These are phyloP conservation scores for Pseudomonodictys pantanalensis DNA, from an alignment of 495 filamentous ascomycete species.

Conservation along the genomic window DNA sequence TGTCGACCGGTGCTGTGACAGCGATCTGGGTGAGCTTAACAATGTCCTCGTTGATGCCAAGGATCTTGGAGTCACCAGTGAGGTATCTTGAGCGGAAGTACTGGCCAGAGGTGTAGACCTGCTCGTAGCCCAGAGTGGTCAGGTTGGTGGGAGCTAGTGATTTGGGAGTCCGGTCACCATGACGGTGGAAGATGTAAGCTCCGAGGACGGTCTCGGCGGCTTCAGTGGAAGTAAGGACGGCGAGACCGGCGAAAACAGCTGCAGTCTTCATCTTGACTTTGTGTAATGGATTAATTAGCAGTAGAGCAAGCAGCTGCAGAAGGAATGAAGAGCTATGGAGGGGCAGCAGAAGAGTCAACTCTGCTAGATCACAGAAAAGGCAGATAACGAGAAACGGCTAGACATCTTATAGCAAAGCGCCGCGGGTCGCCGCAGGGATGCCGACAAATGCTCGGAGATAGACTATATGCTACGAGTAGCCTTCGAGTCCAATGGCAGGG, in stretches of 20 bases:
- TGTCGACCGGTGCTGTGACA: conserved; percentile 47
- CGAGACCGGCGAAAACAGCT: conserved; percentile 16
- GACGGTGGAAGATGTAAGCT: conserved; percentile 62
- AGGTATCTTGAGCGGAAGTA: conserved; percentile 62
- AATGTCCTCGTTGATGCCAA: conserved; percentile 54
- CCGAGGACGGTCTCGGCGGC: conserved; percentile 61
- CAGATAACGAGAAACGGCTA: too few relatives aligned
- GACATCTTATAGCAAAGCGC: too few relatives aligned
- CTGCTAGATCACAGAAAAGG: too few relatives aligned
- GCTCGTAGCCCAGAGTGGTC: conserved; percentile 58
- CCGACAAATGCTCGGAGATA: too few relatives aligned
- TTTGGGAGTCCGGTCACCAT: conserved; percentile 63
- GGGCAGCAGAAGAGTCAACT: too few relatives aligned
- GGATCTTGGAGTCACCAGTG: conserved; percentile 52
- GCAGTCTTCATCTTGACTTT: conserved; percentile 12
- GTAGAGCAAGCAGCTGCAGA: too few relatives aligned
- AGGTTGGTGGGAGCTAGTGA: conserved; percentile 51
- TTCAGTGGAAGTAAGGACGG: conserved; percentile 37
- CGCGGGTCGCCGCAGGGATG: too few relatives aligned
- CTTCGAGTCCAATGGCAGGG: too few relatives aligned
- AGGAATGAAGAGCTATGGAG: too few relatives aligned
- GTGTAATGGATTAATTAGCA: too few relatives aligned
- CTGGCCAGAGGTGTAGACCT: conserved; percentile 60
- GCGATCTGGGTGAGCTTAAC: conserved; percentile 59
- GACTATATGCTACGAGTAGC: too few relatives aligned